These are phyloP conservation scores for Albifimbria verrucaria DNA, from an alignment of 2,329 filamentous ascomycete species.

Conservation along the genomic window DNA sequence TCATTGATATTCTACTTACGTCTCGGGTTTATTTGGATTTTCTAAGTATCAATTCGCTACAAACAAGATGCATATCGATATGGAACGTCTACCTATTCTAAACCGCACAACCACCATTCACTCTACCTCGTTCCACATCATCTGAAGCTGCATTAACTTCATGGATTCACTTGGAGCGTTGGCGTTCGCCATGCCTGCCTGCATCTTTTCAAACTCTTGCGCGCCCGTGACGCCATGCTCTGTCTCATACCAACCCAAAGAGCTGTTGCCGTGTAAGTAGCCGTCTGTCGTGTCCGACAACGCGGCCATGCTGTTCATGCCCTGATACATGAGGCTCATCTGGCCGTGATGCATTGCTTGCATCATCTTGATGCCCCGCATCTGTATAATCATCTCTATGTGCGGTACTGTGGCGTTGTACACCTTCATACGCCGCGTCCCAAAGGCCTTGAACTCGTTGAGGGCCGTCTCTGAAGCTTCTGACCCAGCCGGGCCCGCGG, in stretches of 20 bases:
- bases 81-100: no score
- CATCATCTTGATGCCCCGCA: conserved; percentile 26
- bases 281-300: conserved; percentile 25
- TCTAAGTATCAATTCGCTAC: no score
- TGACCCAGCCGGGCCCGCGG: no score
- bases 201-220: conserved; percentile 29
- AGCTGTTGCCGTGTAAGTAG: conserved; percentile 28
- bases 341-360: conserved; percentile 30
- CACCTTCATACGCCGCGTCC: conserved; percentile 20
- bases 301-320: conserved; percentile 23
- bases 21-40: no score
- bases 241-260: conserved; percentile 32
- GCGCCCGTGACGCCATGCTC: conserved; percentile 28
- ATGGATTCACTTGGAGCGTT: conserved; percentile 22
- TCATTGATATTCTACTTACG: no score
- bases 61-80: no score
- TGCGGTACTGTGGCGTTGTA: conserved; percentile 25
- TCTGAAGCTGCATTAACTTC: conserved; percentile 20
- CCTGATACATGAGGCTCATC: conserved; percentile 29
- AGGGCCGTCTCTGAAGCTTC: conserved; percentile 19
- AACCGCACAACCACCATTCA: no score
- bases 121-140: conserved; percentile 29
- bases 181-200: conserved; percentile 23
- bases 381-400: conserved; percentile 21
- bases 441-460: conserved; percentile 23